Base-by-base conservation (phyloP, 1,139 yeast species). In the Geotrichum reessii region DNA sequence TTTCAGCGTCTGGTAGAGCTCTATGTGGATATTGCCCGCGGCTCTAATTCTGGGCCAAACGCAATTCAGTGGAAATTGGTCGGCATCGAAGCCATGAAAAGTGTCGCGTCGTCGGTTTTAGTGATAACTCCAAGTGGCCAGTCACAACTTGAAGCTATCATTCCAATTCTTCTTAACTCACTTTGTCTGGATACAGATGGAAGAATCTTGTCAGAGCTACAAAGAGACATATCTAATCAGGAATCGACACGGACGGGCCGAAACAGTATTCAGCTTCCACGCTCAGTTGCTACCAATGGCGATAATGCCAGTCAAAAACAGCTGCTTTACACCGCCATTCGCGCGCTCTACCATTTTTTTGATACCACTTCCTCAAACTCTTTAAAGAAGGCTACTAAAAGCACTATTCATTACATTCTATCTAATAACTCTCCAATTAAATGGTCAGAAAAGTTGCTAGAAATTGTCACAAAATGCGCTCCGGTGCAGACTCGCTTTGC, bases 401-500 rank as follows among this genome's bases (percentile, higher is more conserved):
- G 73, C 1, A 64, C 77, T 22, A 66, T 74, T n/a, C 61, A 64
- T 1, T 76, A 68, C 61, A 63, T 75, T 24, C 57, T 74, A 9
- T 61, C 58, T 19, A 62, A 64, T 25, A 52, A 63, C 17, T 55
- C 61, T 12, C 58, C 76, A 63, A 64, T 67, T 11, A 65, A 65
- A 7, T 86, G 92, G 92, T 77, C 83, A 1, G 76, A 79, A 28
- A 72, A 78, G 2, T 76, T 91, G 58, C 73, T 89, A 54, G 86
- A 84, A 63, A 76, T 84, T 63, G 81, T 89, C 60, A 83, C 71
- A 17, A 81, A 83, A 51, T 90, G 93, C 83, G 82, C 90, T 6
- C 98, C 96, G 0, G 96, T 93, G 19, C 97, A 92, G 69, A 76
- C 90, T 62, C 77, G 99, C 63, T 92, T 89, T 70, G 76, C 86